Evolutionary conservation across 352 stramenopile species (phyloP).

Genomic region (Phytophthora ohioensis): DNA sequence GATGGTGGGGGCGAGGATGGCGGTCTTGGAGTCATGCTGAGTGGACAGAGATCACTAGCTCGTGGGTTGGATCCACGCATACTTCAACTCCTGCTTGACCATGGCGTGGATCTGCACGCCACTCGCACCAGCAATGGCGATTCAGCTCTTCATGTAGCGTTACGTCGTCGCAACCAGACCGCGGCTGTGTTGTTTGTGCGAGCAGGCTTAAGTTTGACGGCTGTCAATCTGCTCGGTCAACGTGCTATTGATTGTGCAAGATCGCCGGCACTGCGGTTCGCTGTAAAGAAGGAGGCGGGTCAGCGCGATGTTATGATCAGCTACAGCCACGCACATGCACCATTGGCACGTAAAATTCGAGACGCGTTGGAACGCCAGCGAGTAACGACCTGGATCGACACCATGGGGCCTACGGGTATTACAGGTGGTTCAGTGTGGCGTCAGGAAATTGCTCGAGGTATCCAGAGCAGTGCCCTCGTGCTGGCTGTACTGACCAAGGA

Average conservation of each 20-base stretch:
- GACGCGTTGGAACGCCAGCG: constrained; percentile 73
- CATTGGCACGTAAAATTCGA: constrained; percentile 71
- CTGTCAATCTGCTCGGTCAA: constrained; percentile 66
- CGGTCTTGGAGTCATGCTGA: constrained; percentile 30
- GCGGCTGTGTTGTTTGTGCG: constrained; percentile 76
- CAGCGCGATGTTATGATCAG: constrained; percentile 91
- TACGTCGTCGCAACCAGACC: constrained; percentile 74
- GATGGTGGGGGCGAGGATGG: constrained; percentile 37
- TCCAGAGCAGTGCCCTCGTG: constrained; percentile 78
- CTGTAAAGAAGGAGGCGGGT: constrained; percentile 85
- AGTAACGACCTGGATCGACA: constrained; percentile 89
- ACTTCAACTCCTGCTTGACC: constrained; percentile 57
- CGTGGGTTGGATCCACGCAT: constrained; percentile 61
- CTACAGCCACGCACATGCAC: constrained; percentile 82
- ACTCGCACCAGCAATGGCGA: constrained; percentile 72
- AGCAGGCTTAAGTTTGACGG: constrained; percentile 71
- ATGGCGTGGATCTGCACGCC: constrained; percentile 65
- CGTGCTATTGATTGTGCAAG: constrained; percentile 79
- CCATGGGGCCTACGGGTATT: constrained; percentile 86
- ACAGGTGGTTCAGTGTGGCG: constrained; percentile 82
- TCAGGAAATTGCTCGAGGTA: constrained; percentile 83
- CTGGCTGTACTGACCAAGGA: constrained; percentile 79
- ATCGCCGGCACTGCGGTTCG: constrained; percentile 76
- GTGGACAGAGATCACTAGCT: constrained; percentile 34
- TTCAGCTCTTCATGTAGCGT: constrained; percentile 76